Conservation (phyloP, 768 basidiomycete genomes). For the Suillus paluster region DNA sequence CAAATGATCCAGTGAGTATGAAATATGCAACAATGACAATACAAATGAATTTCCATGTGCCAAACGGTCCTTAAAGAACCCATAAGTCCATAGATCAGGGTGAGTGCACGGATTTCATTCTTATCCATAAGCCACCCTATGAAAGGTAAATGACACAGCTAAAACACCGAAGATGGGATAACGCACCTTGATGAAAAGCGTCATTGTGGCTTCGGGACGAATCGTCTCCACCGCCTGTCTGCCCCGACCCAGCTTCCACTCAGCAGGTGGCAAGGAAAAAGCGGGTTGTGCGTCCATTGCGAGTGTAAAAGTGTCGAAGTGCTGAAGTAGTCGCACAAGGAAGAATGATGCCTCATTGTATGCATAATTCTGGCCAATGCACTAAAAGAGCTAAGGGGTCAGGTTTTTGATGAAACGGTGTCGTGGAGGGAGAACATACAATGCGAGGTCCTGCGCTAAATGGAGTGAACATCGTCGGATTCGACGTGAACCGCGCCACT, state of each 20-base stretch:
- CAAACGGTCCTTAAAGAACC: background rate
- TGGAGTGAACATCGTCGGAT: slow-evolving; percentile 73
- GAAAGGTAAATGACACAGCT: slow-evolving; percentile 10
- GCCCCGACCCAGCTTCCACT: slow-evolving; percentile 51
- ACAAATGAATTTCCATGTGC: slow-evolving; percentile 17
- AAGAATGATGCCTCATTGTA: slow-evolving; percentile 80
- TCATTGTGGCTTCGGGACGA: slow-evolving; percentile 67
- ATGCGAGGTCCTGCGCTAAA: slow-evolving; percentile 74
- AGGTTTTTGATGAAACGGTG: background rate
- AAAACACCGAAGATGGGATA: slow-evolving; percentile 13
- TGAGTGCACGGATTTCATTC: slow-evolving; percentile 38
- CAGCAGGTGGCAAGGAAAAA: slow-evolving; percentile 62
- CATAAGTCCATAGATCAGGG: slow-evolving; percentile 13
- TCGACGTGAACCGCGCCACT: slow-evolving; percentile 52
- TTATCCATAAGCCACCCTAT: slow-evolving; percentile 66
- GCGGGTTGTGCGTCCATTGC: slow-evolving; percentile 64
- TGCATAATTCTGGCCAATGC: slow-evolving; percentile 75
- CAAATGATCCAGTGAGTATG: slow-evolving; percentile 2
- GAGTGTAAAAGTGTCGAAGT: slow-evolving; percentile 61
- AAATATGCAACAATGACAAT: slow-evolving; percentile 16
- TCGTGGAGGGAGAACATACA: slow-evolving; percentile 31
- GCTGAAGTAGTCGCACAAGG: slow-evolving; percentile 68
- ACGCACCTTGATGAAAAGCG: slow-evolving; percentile 65
- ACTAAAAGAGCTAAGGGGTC: slow-evolving; percentile 42
- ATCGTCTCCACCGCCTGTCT: slow-evolving; percentile 61